Conservation (phyloP, 2,329 filamentous ascomycete species). For the Pleurostoma richardsiae region DNA sequence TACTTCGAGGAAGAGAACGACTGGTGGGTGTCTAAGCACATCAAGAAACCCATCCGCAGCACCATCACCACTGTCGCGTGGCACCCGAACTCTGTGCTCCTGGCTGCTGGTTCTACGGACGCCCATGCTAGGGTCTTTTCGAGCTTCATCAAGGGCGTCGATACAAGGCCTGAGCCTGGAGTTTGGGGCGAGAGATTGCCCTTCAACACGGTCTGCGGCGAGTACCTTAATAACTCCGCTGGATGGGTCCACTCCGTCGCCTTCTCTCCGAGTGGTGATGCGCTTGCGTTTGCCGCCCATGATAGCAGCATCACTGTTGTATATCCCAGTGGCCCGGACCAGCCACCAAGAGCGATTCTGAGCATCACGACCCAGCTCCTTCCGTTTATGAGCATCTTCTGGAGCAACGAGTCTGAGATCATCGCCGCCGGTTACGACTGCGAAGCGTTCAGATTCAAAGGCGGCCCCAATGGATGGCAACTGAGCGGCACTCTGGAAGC, state of each 20-base stretch:
- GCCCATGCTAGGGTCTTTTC: slow-evolving; percentile 94
- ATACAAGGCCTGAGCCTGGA: slow-evolving; percentile 76
- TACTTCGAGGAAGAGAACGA: slow-evolving; percentile 99
- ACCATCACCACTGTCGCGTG: slow-evolving; percentile 93
- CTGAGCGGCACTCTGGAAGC: slow-evolving; percentile 75
- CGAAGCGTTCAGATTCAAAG: slow-evolving; percentile 85
- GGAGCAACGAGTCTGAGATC: slow-evolving; percentile 88
- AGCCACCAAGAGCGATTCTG: slow-evolving; percentile 84
- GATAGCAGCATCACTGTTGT: slow-evolving; percentile 97
- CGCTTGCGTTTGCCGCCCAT: slow-evolving; percentile 90
- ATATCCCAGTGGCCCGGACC: slow-evolving; percentile 86
- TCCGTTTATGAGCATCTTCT: slow-evolving; percentile 88
- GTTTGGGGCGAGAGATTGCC: slow-evolving; percentile 94
- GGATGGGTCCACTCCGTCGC: slow-evolving; percentile 94
- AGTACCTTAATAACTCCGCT: slow-evolving; percentile 92
- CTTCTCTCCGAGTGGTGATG: slow-evolving; percentile 88
- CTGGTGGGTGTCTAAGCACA: slow-evolving; percentile 99
- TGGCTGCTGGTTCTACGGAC: slow-evolving; percentile 94
- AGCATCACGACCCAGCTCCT: slow-evolving; percentile 85
- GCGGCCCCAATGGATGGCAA: slow-evolving; percentile 76
- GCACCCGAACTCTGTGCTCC: slow-evolving; percentile 95
- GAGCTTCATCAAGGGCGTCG: slow-evolving; percentile 92
- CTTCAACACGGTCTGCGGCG: slow-evolving; percentile 97
- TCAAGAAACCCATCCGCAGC: slow-evolving; percentile 98
- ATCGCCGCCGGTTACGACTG: slow-evolving; percentile 89